Percentiles rank a stretch among this genome's conserved stretches.
Conservation (phyloP, 768 basidiomycete species). For the Kwoniella sp. region DNA sequence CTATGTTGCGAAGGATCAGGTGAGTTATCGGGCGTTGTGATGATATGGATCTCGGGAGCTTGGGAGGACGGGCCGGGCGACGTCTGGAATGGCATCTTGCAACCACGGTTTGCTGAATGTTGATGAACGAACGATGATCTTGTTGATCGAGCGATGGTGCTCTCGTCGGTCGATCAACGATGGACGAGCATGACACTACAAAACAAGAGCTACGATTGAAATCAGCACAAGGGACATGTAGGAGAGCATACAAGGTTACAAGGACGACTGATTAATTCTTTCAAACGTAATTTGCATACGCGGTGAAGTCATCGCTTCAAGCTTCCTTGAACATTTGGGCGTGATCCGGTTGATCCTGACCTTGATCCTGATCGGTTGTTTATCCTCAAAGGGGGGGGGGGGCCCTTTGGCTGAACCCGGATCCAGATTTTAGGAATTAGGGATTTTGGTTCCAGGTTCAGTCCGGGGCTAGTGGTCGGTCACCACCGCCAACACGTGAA, state of each 20-base stretch:
- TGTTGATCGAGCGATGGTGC: too few relatives aligned
- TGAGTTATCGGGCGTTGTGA: constrained; percentile 7
- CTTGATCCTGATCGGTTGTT: background rate
- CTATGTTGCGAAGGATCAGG: background rate
- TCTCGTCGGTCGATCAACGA: too few relatives aligned
- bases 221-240: too few relatives aligned
- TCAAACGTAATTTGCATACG: too few relatives aligned
- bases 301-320: background rate
- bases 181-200: background rate
- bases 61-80: constrained; percentile 14
- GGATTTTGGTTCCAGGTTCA: background rate
- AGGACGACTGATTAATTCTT: too few relatives aligned
- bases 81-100: constrained; percentile 12
- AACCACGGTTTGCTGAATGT: background rate
- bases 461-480: background rate
- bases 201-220: background rate
- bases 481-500: background rate
- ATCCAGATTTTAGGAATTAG: too few relatives aligned
- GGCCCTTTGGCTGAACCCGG: too few relatives aligned
- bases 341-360: too few relatives aligned
- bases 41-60: constrained; percentile 16
- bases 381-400: too few relatives aligned
- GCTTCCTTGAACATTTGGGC: too few relatives aligned
- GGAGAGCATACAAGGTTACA: too few relatives aligned
- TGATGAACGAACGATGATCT: too few relatives aligned